Evolutionary conservation across 352 stramenopile genomes (phyloP).

Genomic region (Aphanomyces stellatus): DNA sequence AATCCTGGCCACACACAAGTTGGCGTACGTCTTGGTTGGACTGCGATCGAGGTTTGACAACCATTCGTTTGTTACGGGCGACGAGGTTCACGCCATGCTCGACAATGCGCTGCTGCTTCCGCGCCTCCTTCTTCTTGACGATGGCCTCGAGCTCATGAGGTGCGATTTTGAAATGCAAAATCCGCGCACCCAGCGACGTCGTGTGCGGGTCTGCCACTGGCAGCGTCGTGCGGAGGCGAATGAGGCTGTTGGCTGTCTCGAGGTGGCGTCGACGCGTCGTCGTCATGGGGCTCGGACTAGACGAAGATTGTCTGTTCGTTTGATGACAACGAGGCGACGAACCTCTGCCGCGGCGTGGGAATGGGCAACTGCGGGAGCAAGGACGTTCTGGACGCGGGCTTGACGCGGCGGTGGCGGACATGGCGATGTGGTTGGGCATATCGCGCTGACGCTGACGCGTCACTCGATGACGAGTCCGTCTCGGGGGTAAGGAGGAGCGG

Average conservation of each 20-base stretch:
- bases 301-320: not conserved
- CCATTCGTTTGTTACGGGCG: not conserved
- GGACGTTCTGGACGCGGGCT: not conserved
- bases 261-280: not conserved
- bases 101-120: not conserved
- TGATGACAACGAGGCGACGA: not conserved
- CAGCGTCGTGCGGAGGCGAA: not conserved
- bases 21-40: not conserved
- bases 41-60: not conserved
- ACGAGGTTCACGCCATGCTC: not conserved
- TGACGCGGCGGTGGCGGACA: not conserved
- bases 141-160: not conserved
- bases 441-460: not conserved
- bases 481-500: not conserved
- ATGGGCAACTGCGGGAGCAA: not conserved
- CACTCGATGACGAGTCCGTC: not conserved
- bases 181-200: slow-evolving; percentile 1
- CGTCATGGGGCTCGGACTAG: not conserved
- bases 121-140: not conserved
- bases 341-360: not conserved
- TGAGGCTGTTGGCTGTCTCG: slow-evolving; percentile 4
- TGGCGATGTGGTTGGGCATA: slow-evolving; percentile 5
- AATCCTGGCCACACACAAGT: not conserved
- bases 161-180: slow-evolving; percentile 12
- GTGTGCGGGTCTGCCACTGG: not conserved